Base-by-base conservation (phyloP, 2,329 filamentous ascomycete species). In the Lachnellula occidentalis region DNA sequence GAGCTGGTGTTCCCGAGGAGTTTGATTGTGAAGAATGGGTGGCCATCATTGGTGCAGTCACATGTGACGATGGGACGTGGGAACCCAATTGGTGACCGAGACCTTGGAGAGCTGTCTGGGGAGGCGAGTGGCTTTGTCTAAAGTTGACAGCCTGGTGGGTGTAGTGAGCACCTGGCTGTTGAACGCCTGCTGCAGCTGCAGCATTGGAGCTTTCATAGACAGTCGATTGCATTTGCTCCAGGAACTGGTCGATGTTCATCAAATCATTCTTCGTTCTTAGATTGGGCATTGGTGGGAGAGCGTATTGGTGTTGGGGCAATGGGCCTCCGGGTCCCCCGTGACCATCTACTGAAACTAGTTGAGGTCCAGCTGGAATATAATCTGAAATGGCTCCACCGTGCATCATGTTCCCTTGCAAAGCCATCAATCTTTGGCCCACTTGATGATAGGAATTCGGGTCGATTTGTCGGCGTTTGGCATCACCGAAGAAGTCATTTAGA, bases 221-320 rank as follows among this genome's bases (percentile, higher is more conserved):
- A 45, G 92, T 96, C 61, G 87, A 86, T 73, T 96, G 92, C 79
- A 97, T 92, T 73, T 96, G 90, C 73, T 96, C 91, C 53, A 99
- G 82, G 71, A 97, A 89, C 68, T 91, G 88, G 71, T 97, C 94
- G 67, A 97, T 92, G 70, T 95, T 91, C 70, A 95, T 77, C 43
- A 99, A 78, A 70, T 99, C 94, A 70, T 85, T 91, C 80, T 97
- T 96, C 48, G 92, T 96, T 67, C 92, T 86, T 53, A 95, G 80
- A 66, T 91, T 95, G 47, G 85, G 85, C 77, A 95, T 90, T 51
- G 94, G 89, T 48, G 92, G 90, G 56, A 96, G 79, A 59, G 90
- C 90, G 74, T 96, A 96, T 67, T 80, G 78, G 50, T 92, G 89
- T 70, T 90, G 84, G 4, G 86, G 80, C 62, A 87, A 79, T 37